A percentile compares a stretch with the other conserved stretches of the same genome.
Conservation (phyloP, 2,329 filamentous ascomycete species). For the Colletotrichum chlorophyti region DNA sequence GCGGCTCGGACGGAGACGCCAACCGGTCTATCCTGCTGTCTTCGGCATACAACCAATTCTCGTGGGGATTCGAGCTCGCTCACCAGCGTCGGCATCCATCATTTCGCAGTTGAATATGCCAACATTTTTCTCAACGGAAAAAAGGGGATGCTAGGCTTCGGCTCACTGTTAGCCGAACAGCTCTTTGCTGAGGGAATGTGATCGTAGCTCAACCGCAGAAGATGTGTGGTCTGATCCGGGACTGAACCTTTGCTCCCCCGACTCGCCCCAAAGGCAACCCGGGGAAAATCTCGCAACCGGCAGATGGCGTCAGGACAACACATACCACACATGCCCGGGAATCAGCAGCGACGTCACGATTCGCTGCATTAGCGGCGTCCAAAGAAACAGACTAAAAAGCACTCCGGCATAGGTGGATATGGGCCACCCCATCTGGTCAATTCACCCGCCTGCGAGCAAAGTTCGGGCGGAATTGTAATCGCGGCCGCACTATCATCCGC, state of each 20-base stretch:
- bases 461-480: not conserved
- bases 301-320: not conserved
- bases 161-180: too few species aligned
- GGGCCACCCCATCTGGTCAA: not conserved
- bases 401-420: not conserved
- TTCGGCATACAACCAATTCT: conserved; percentile 6
- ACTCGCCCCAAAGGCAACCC: too few species aligned
- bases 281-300: not conserved
- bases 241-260: not conserved
- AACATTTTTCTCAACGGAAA: conserved; percentile 15
- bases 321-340: conserved; percentile 3
- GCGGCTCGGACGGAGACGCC: conserved; percentile 18
- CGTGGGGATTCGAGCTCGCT: not conserved
- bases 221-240: not conserved
- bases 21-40: conserved; percentile 5
- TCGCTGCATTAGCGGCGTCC: conserved; percentile 17
- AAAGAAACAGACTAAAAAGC: too few species aligned
- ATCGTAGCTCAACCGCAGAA: not conserved
- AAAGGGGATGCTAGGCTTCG: not conserved
- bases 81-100: not conserved
- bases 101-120: too few species aligned
- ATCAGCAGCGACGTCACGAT: conserved; percentile 13
- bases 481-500: not conserved
- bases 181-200: too few species aligned
- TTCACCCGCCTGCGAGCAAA: not conserved